Evolutionary conservation across 2,329 filamentous ascomycete species (phyloP), one percentile per base, ranked within the genome.

Genomic region (Colletotrichum abscissum): DNA sequence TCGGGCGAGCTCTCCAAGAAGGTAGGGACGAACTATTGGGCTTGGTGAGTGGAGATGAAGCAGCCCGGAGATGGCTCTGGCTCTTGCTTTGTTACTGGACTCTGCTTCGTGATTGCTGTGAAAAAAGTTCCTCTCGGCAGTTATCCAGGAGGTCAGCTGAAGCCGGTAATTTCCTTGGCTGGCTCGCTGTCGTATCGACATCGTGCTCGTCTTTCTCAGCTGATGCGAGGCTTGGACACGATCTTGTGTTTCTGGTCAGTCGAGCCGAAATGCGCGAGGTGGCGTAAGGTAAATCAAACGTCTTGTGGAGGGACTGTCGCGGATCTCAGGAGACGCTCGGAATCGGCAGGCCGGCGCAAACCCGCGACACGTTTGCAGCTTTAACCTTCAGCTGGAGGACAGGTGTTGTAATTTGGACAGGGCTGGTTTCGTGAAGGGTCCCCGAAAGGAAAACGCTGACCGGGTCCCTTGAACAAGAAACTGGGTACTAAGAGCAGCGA

Each of bases 251-350:
- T 22, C 42, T 28, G n/a, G 33, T 62, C 30, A 38, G 49, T 30
- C 16, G 19, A 30, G 65, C 54, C 66, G 52, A 56, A 60, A 46
- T 19, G 60, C 26, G 26, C n/a, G 26, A 60, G 33, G 42, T 64
- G 59, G 55, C 59, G 42, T 56, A 24, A 60, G 60, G 71, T 52
- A 71, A 70, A 71, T 73, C 71, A 73, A 71, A 73, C 71, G 19
- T 54, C 24, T 63, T 65, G 56, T 35, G 28, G 49, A 65, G 71
- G 67, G 56, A 22, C 46, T 70, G 71, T 73, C 67, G 71, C 71
- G 71, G 71, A 73, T 73, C 62, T 73, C 67, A 71, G 71, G 71
- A 57, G 67, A 73, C 56, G 71, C 62, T 73, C 67, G 71, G 71
- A 66, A 73, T 56, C 46, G 60, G 26, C n/a, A 22, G 49, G 60